These are phyloP conservation scores for Neurospora tetraspora DNA, from an alignment of 495 filamentous ascomycete species.

Conservation along the genomic window DNA sequence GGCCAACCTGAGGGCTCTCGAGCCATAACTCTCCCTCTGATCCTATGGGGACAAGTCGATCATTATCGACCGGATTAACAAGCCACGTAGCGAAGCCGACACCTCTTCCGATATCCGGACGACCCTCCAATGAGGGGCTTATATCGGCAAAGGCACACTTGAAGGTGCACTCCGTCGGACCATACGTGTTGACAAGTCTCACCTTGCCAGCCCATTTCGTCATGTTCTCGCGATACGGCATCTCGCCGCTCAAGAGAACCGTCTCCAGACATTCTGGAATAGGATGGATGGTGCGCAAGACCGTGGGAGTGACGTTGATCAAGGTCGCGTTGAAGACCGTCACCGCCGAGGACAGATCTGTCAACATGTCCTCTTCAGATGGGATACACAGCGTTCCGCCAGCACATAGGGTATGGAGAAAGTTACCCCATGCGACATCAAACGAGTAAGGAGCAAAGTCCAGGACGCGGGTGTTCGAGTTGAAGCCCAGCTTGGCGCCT, in stretches of 20 bases:
- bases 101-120: not conserved
- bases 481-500: not conserved
- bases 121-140: not conserved
- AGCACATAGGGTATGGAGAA: conserved; percentile 42
- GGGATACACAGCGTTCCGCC: conserved; percentile 28
- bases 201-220: conserved; percentile 10
- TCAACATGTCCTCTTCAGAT: conserved; percentile 17
- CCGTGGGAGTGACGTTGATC: conserved; percentile 37
- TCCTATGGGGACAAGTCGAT: conserved; percentile 54
- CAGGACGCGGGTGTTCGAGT: conserved; percentile 29
- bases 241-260: conserved; percentile 29
- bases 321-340: not conserved
- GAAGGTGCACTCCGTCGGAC: conserved; percentile 20
- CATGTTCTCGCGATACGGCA: conserved; percentile 9
- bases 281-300: conserved; percentile 28
- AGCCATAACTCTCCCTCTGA: conserved; percentile 70
- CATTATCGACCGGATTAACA: conserved; percentile 48
- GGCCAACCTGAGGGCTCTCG: conserved; percentile 40
- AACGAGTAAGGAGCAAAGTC: conserved; percentile 54
- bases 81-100: conserved; percentile 26
- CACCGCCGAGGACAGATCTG: conserved; percentile 12
- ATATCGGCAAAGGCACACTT: not conserved
- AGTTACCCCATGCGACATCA: conserved; percentile 46
- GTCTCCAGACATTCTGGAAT: not conserved
- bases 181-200: conserved; percentile 26